Conservation (phyloP, 768 basidiomycete species). For the Phaffia australis region DNA sequence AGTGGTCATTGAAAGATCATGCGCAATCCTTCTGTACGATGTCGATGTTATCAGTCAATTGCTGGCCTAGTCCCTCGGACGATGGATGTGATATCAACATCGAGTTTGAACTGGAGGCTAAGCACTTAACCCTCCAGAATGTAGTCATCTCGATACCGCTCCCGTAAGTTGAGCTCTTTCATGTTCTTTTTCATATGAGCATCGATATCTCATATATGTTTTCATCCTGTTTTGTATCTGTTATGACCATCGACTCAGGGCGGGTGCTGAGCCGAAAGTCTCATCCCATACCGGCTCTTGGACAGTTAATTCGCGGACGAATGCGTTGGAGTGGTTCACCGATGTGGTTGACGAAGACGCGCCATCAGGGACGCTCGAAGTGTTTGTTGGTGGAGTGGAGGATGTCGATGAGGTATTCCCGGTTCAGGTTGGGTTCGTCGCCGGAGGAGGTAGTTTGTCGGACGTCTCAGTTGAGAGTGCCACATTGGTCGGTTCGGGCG, state of each 20-base stretch:
- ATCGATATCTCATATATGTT: not conserved
- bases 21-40: slow-evolving; percentile 9
- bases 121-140: slow-evolving; percentile 66
- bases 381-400: slow-evolving; percentile 65
- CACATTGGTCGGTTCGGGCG: slow-evolving; percentile 46
- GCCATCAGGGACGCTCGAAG: slow-evolving; percentile 77
- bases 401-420: slow-evolving; percentile 84
- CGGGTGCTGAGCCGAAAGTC: slow-evolving; percentile 76
- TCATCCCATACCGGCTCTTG: slow-evolving; percentile 61
- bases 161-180: slow-evolving; percentile 51
- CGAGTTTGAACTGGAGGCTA: slow-evolving; percentile 90
- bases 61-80: slow-evolving; percentile 88
- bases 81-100: slow-evolving; percentile 92
- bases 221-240: slow-evolving; percentile 3
- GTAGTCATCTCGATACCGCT: slow-evolving; percentile 83
- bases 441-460: slow-evolving; percentile 59
- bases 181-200: not conserved
- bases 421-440: slow-evolving; percentile 69
- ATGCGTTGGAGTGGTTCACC: slow-evolving; percentile 77
- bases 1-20: not conserved
- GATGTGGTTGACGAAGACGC: slow-evolving; percentile 50
- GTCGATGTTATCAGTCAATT: slow-evolving; percentile 56
- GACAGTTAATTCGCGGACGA: slow-evolving; percentile 65
- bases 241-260: slow-evolving; percentile 39
- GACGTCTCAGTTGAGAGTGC: slow-evolving; percentile 52